A percentile compares a stretch with the other conserved stretches of the same genome.
These are phyloP conservation scores for Ganoderma sinense DNA, from an alignment of 1,284 basidiomycete species.

Conservation along the genomic window DNA sequence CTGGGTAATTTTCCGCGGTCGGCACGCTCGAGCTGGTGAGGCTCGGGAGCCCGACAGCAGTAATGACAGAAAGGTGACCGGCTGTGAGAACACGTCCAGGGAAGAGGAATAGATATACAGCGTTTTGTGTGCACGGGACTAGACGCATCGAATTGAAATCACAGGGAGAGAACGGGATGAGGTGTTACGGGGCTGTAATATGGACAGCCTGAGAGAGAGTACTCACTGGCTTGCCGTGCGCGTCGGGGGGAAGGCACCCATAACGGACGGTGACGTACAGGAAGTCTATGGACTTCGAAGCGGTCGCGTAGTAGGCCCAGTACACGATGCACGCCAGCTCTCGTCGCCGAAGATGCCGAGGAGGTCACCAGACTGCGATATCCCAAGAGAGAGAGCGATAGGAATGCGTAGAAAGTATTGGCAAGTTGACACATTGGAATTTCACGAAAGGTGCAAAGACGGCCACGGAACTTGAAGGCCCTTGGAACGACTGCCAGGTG, in stretches of 20 bases:
- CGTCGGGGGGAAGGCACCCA: not conserved
- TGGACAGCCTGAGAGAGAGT: not conserved
- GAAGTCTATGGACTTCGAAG: not conserved
- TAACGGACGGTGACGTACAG: not conserved
- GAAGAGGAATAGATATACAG: not conserved
- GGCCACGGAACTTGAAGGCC: not conserved
- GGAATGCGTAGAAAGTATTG: not conserved
- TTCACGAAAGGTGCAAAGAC: not conserved
- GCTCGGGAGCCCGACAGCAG: not conserved
- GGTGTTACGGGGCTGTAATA: not conserved
- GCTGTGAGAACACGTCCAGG: not conserved
- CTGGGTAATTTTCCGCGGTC: not conserved
- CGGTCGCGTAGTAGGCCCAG: not conserved
- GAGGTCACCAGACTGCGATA: not conserved
- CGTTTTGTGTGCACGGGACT: not conserved
- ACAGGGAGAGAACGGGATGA: not conserved
- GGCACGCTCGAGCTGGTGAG: not conserved
- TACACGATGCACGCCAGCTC: not conserved
- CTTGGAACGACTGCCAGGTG: conserved; percentile 15
- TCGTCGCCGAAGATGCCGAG: not conserved
- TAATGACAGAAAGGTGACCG: not conserved
- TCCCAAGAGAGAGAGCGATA: not conserved
- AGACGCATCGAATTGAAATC: not conserved
- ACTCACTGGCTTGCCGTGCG: not conserved
- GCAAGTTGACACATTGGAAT: too few relatives aligned